phyloP scores from a whole-genome alignment of 768 basidiomycete genomes.

The Cystobasidium tubakii region DNA sequence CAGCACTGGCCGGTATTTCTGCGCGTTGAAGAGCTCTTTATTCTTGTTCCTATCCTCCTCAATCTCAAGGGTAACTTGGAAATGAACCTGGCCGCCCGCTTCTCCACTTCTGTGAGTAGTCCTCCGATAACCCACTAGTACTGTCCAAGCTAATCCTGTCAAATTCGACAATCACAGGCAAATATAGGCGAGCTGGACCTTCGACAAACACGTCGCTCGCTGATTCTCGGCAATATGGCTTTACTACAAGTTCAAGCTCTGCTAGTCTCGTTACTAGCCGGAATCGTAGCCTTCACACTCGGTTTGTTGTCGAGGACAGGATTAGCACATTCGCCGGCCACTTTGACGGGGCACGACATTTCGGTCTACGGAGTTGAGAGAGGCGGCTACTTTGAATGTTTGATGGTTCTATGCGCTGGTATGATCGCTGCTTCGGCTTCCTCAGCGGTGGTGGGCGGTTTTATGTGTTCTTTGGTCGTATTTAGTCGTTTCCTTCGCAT shows the following conservation, averaged over 20 bases:
- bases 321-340: conserved; percentile 29
- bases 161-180: too few species aligned
- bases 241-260: conserved; percentile 90
- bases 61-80: conserved; percentile 97
- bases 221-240: conserved; percentile 74
- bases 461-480: conserved; percentile 81
- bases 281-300: conserved; percentile 67
- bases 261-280: conserved; percentile 78
- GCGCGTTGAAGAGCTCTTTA: conserved; percentile 86
- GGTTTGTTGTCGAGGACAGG: conserved; percentile 52
- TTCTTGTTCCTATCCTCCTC: conserved; percentile 87
- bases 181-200: conserved; percentile 88
- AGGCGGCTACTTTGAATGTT: conserved; percentile 50
- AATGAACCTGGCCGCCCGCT: conserved; percentile 92
- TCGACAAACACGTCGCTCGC: conserved; percentile 57
- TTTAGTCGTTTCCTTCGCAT: conserved; percentile 66
- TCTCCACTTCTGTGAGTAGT: conserved; percentile 75
- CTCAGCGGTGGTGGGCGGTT: conserved; percentile 73
- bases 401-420: conserved; percentile 51
- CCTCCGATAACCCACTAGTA: too few species aligned
- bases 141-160: too few species aligned
- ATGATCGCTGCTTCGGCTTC: conserved; percentile 61
- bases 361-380: conserved; percentile 34
- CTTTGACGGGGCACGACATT: conserved; percentile 29
- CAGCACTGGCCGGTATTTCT: conserved; percentile 85